Evolutionary conservation across 352 stramenopile species (phyloP).

Genomic region (Globisporangium cystogenes): DNA sequence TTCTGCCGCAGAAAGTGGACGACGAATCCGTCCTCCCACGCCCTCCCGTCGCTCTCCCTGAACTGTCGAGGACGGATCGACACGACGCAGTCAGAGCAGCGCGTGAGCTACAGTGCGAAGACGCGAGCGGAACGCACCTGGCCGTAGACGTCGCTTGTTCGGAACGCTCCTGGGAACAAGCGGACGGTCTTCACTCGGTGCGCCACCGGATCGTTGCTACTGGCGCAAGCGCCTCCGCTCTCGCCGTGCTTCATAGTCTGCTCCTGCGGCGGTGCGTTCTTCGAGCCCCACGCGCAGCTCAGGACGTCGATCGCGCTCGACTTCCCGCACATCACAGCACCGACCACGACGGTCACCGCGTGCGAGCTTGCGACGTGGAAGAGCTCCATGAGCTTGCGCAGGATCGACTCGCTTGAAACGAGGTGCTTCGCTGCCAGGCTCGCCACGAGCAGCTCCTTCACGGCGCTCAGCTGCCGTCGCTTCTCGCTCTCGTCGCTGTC

Average conservation of each 20-base stretch:
- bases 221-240: background rate
- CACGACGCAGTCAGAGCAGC: background rate
- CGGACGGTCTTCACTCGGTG: conserved; percentile 25
- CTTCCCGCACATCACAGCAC: conserved; percentile 46
- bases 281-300: conserved; percentile 19
- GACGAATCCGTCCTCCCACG: conserved; percentile 59
- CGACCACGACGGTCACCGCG: conserved; percentile 42
- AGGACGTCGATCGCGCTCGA: conserved; percentile 47
- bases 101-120: background rate
- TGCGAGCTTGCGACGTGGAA: conserved; percentile 36
- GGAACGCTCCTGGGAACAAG: conserved; percentile 39
- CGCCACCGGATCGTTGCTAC: background rate
- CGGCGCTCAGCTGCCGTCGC: conserved; percentile 18
- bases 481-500: conserved; percentile 42
- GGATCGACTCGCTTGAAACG: conserved; percentile 31
- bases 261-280: conserved; percentile 1
- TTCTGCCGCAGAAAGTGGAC: conserved; percentile 53
- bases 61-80: conserved; percentile 23
- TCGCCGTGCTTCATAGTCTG: background rate
- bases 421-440: conserved; percentile 20
- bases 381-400: conserved; percentile 57
- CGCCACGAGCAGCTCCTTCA: conserved; percentile 24
- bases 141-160: conserved; percentile 43
- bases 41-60: conserved; percentile 19
- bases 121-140: conserved; percentile 7